Evolutionary conservation across 495 filamentous ascomycete species (phyloP).

Genomic region (Xylaria flabelliformis): DNA sequence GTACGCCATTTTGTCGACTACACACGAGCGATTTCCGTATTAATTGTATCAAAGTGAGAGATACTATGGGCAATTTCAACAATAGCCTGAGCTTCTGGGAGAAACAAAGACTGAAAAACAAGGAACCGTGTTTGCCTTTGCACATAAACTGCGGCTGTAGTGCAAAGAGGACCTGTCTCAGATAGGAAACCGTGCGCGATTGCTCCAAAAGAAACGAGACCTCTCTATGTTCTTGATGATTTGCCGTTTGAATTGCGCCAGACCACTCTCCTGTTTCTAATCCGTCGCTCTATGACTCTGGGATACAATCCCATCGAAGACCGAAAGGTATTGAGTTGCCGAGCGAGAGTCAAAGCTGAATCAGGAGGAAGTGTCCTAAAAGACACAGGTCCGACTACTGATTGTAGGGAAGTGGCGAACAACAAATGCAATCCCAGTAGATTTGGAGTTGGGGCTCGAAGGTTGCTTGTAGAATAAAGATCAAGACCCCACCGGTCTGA

Average conservation of each 20-base stretch:
- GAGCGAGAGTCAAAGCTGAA: conserved; percentile 5
- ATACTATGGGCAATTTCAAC: background rate
- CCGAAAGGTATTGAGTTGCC: background rate
- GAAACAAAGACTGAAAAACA: background rate
- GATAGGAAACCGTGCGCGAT: background rate
- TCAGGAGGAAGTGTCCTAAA: conserved; percentile 27
- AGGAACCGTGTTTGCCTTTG: background rate
- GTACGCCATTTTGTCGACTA: conserved; percentile 35
- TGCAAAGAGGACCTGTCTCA: background rate
- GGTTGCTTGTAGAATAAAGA: background rate
- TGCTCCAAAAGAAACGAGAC: background rate
- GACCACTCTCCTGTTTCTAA: conserved; percentile 25
- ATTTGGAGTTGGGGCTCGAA: conserved; percentile 1
- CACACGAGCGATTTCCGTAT: conserved; percentile 29
- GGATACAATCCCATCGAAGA: conserved; percentile 26
- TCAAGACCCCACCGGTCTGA: background rate
- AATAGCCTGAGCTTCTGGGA: background rate
- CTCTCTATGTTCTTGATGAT: background rate
- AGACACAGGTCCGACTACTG: conserved; percentile 24
- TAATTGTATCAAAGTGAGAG: background rate
- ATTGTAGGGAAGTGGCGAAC: background rate
- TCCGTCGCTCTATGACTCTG: conserved; percentile 19
- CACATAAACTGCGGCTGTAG: background rate
- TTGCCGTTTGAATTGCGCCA: conserved; percentile 14
- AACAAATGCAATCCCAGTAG: background rate